Conservation (phyloP, 2,329 filamentous ascomycete species). For the Diaporthe vexans region DNA sequence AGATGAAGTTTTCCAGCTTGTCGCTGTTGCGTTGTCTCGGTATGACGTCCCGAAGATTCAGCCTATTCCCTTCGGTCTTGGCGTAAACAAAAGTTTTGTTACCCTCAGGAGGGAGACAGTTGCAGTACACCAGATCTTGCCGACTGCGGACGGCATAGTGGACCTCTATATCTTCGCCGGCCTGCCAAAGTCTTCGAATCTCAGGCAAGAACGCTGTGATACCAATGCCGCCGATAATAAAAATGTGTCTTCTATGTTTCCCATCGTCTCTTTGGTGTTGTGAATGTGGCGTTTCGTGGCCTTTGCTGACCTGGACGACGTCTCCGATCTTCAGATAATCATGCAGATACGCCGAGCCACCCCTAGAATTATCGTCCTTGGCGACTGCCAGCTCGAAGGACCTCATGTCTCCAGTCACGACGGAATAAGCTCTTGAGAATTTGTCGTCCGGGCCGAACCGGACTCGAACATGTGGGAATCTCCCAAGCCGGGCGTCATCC, state of each 20-base stretch:
- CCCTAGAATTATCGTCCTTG: slow-evolving; percentile 4
- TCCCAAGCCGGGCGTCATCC: not conserved
- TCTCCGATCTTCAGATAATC: not conserved
- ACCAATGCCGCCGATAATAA: not conserved
- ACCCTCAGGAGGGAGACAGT: not conserved
- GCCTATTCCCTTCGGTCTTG: not conserved
- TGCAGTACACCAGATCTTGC: not conserved
- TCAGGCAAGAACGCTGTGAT: not conserved
- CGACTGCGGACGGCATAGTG: slow-evolving; percentile 5
- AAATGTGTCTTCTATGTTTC: slow-evolving; percentile 1
- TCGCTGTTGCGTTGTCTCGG: not conserved
- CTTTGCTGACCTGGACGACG: not conserved
- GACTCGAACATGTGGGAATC: slow-evolving; percentile 5
- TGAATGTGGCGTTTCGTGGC: not conserved
- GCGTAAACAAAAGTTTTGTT: not conserved
- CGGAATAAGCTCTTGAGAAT: slow-evolving; percentile 2
- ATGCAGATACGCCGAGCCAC: not conserved
- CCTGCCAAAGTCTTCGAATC: not conserved
- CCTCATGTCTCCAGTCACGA: not conserved
- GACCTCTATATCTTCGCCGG: not conserved
- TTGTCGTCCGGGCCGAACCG: not conserved
- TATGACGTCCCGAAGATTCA: not conserved
- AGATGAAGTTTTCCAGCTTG: not conserved
- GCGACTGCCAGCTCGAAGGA: not conserved
- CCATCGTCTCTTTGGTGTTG: not conserved